Percentiles rank a stretch among this genome's conserved stretches.
Conservation (phyloP, 768 basidiomycete genomes). For the Lyophyllum atratum region DNA sequence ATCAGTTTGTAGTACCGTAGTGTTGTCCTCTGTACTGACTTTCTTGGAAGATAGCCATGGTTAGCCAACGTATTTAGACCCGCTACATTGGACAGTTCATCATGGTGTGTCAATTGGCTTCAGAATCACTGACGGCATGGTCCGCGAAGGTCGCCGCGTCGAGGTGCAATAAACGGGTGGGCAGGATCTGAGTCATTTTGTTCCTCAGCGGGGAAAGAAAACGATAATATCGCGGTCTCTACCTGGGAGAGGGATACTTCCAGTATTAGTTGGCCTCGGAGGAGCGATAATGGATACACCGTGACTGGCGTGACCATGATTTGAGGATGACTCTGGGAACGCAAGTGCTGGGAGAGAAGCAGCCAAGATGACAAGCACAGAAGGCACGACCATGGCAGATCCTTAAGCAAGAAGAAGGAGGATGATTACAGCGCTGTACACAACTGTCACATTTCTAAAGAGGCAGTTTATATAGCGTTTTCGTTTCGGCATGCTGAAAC, state of each 20-base stretch:
- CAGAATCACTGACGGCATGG: conserved; percentile 12
- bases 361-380: neutral
- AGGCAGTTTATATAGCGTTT: conserved; percentile 4
- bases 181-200: conserved; percentile 2
- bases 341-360: conserved; percentile 3
- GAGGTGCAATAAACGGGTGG: conserved; percentile 11
- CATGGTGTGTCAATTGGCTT: neutral
- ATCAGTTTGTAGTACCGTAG: neutral
- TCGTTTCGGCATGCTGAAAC: neutral
- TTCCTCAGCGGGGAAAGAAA: neutral
- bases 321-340: neutral
- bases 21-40: conserved; percentile 3
- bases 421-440: neutral
- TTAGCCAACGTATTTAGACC: conserved; percentile 18
- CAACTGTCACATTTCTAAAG: neutral
- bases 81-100: conserved; percentile 4
- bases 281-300: conserved; percentile 13
- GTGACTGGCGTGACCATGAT: too few species aligned
- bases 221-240: neutral
- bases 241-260: conserved; percentile 14
- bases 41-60: conserved; percentile 17
- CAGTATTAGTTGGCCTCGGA: conserved; percentile 5
- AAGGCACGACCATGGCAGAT: neutral
- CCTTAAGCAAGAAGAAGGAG: neutral
- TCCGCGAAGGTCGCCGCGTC: conserved; percentile 9